A percentile compares a stretch with the other conserved stretches of the same genome.
Evolutionary conservation across 164 flowering plant species (phyloP).

Genomic region (Magnolia sinica): DNA sequence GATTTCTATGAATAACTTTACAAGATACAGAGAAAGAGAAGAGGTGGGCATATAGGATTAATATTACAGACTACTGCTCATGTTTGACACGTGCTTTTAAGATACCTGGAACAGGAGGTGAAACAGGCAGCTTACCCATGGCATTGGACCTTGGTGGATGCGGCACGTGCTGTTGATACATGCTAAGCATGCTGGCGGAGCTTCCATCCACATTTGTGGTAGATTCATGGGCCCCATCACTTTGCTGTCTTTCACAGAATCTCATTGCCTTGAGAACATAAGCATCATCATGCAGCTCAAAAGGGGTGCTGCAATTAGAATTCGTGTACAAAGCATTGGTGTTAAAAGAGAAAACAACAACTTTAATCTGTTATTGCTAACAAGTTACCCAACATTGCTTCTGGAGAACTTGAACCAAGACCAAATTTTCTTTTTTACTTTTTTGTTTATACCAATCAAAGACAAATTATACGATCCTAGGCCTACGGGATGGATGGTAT

Average conservation of each 20-base stretch:
- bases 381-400: background rate
- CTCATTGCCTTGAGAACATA: slow-evolving; percentile 94
- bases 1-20: slow-evolving; percentile 28
- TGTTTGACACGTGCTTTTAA: slow-evolving; percentile 75
- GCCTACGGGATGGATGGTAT: background rate
- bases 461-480: background rate
- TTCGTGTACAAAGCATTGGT: background rate
- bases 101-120: slow-evolving; percentile 84
- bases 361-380: background rate
- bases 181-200: slow-evolving; percentile 40
- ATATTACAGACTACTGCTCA: slow-evolving; percentile 38
- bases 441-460: background rate
- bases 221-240: slow-evolving; percentile 27
- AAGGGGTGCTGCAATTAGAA: slow-evolving; percentile 75
- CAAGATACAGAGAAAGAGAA: slow-evolving; percentile 36
- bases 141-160: slow-evolving; percentile 37
- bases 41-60: slow-evolving; percentile 10
- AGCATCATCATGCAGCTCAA: slow-evolving; percentile 96
- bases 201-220: slow-evolving; percentile 51
- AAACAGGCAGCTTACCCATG: slow-evolving; percentile 46
- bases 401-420: background rate
- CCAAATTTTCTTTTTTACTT: background rate
- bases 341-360: background rate
- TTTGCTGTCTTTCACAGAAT: slow-evolving; percentile 41
- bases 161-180: slow-evolving; percentile 36